Evolutionary conservation across 2,329 filamentous ascomycete genomes (phyloP), one percentile per base, ranked within the genome.

Genomic region (Fusarium sp.): DNA sequence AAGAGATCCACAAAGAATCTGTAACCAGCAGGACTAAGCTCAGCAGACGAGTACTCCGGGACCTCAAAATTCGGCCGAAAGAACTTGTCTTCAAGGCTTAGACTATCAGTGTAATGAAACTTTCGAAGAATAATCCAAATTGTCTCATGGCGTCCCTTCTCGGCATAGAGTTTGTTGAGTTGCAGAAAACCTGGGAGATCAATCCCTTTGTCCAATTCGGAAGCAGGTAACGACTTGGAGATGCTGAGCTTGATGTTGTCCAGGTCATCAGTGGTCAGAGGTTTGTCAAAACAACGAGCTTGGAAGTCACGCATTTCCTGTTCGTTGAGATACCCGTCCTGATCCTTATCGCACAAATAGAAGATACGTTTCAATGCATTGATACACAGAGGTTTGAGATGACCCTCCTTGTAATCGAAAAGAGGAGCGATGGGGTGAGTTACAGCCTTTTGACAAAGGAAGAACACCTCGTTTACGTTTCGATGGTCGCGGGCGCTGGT

Each of bases 1-100:
- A 99, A 99, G 1, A 98, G 85, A 75, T 99, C 96, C 69, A 98
- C 95, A 74, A 99, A 98, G 83, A 99, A 99, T 21, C 95, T 90
- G 80, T 99, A 99, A 2, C 96, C 96, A 16, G 93, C 90, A 1
- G 96, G 96, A 72, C 94, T 97, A 20, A 99, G 86, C 81, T 99
- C 96, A 6, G 95, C 94, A 6, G 95, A 98, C 1, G 94, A 92
- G 76, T 92, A 95, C 60, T 95, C 92, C 0, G 96, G 93, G 1
- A 99, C 94, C 10, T 99, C 96, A 68, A 98, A 95, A 74, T 93
- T 97, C 18, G 96, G 96, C 73, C 94, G 93, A 25, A 99, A 85
- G 77, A 98, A 98, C 72, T 86, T 92, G 77, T 98, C 94, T 75
- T 95, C 93, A 41, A 99, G 83, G 67, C 93, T 97, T 48, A 99